Percentiles rank a stretch among this genome's conserved stretches.
phyloP scores from a whole-genome alignment of 2,329 filamentous ascomycete genomes.

The Fusarium sp. region DNA sequence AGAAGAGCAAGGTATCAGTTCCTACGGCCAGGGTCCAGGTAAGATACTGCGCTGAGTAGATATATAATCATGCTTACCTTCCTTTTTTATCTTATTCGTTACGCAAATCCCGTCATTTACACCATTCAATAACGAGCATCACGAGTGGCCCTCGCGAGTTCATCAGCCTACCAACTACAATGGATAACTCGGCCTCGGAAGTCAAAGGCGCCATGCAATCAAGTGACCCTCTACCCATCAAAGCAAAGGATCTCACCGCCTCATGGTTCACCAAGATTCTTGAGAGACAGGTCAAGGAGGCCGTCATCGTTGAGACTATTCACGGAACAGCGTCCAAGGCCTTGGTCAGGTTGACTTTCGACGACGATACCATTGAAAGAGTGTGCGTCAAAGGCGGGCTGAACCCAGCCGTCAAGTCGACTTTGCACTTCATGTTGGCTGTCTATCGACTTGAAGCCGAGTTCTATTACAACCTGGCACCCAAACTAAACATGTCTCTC shows the following conservation, averaged over 20 bases:
- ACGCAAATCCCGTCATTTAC: not conserved
- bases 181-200: not conserved
- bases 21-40: not conserved
- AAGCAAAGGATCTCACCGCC: not conserved
- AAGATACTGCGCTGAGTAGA: not conserved
- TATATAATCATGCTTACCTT: not conserved
- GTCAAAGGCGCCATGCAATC: not conserved
- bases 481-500: not conserved
- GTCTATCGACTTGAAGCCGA: slow-evolving; percentile 8
- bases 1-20: not conserved
- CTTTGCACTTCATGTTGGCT: not conserved
- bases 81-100: not conserved
- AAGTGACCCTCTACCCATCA: not conserved
- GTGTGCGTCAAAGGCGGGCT: slow-evolving; percentile 27
- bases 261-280: slow-evolving; percentile 18
- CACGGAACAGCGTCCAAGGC: slow-evolving; percentile 27
- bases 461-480: slow-evolving; percentile 24
- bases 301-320: not conserved
- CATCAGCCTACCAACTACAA: not conserved
- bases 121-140: accelerated
- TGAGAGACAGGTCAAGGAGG: not conserved
- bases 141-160: not conserved
- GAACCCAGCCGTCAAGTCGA: not conserved
- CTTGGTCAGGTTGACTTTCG: not conserved
- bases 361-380: not conserved